Evolutionary conservation across 768 basidiomycete species (phyloP).

Genomic region (Suillus hirtellus): DNA sequence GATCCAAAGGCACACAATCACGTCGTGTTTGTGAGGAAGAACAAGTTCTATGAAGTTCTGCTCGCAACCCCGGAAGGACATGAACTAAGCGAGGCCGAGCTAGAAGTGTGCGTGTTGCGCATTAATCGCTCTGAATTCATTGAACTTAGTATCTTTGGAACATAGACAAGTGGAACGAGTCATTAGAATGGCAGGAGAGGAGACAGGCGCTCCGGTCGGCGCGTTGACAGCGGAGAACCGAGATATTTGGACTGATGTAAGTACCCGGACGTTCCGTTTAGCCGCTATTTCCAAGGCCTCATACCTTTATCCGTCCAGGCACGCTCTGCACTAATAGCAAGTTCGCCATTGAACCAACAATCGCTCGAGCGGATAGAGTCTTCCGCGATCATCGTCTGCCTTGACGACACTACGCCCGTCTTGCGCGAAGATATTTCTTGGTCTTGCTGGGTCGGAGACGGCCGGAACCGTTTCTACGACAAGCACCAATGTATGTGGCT

Average conservation of each 20-base stretch:
- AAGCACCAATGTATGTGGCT: slow-evolving; percentile 83
- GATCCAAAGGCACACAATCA: slow-evolving; percentile 76
- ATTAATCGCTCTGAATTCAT: slow-evolving; percentile 4
- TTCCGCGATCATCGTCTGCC: slow-evolving; percentile 81
- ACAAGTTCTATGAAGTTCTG: slow-evolving; percentile 85
- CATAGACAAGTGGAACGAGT: slow-evolving; percentile 67
- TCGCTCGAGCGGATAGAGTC: slow-evolving; percentile 83
- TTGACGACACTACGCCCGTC: slow-evolving; percentile 82
- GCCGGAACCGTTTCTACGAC: slow-evolving; percentile 91
- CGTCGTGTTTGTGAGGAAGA: slow-evolving; percentile 87
- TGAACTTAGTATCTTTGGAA: slow-evolving; percentile 7
- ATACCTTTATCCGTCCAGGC: slow-evolving; percentile 36
- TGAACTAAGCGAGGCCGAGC: slow-evolving; percentile 75
- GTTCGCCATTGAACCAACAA: slow-evolving; percentile 63
- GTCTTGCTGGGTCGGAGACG: slow-evolving; percentile 87
- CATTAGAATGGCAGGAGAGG: slow-evolving; percentile 58
- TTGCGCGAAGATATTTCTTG: slow-evolving; percentile 82
- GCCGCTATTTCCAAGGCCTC: background rate
- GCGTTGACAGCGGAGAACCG: slow-evolving; percentile 87
- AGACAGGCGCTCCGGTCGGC: slow-evolving; percentile 59
- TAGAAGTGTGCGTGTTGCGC: slow-evolving; percentile 59
- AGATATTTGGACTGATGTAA: slow-evolving; percentile 84
- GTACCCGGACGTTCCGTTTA: slow-evolving; percentile 40
- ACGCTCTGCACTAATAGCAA: slow-evolving; percentile 60
- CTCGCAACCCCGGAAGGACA: slow-evolving; percentile 61